Conservation (phyloP, 2,329 filamentous ascomycete genomes). For the Apiospora phragmitis region DNA sequence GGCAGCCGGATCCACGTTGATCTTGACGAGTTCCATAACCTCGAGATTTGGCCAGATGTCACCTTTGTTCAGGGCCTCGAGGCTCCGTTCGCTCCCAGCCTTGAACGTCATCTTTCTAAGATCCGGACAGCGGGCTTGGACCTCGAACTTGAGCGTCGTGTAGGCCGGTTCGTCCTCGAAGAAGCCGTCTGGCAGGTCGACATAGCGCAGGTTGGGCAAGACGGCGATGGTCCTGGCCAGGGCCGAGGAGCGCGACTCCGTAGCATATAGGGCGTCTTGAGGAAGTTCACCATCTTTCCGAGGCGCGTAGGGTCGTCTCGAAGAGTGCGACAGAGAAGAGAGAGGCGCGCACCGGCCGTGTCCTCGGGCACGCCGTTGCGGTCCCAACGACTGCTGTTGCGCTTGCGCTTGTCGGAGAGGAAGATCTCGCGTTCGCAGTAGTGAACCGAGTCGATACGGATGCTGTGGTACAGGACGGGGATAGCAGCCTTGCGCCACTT, state of each 20-base stretch:
- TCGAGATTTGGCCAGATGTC: conserved; percentile 70
- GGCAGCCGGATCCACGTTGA: conserved; percentile 69
- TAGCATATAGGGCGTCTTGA: conserved; percentile 95
- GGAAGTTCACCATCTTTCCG: conserved; percentile 69
- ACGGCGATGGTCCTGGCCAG: conserved; percentile 84
- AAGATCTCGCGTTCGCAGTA: conserved; percentile 87
- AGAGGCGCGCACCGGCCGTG: conserved; percentile 72
- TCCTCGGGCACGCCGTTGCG: conserved; percentile 81
- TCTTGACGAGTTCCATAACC: conserved; percentile 67
- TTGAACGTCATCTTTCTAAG: conserved; percentile 88
- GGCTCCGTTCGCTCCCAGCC: conserved; percentile 73
- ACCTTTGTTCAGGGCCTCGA: conserved; percentile 68
- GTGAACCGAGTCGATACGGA: conserved; percentile 91
- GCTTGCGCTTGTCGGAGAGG: conserved; percentile 77
- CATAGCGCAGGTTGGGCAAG: conserved; percentile 80
- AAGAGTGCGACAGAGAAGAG: conserved; percentile 78
- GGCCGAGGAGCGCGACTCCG: conserved; percentile 83
- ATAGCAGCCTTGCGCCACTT: conserved; percentile 63
- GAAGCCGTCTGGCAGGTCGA: conserved; percentile 87
- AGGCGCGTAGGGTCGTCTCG: conserved; percentile 72
- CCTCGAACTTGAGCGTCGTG: conserved; percentile 75
- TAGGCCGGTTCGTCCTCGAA: conserved; percentile 79
- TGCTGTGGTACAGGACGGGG: conserved; percentile 73
- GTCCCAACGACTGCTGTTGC: conserved; percentile 69
- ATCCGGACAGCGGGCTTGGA: conserved; percentile 80